These are phyloP conservation scores for Ophiosphaerella narmari DNA, from an alignment of 2,329 filamentous ascomycete genomes.

Conservation along the genomic window DNA sequence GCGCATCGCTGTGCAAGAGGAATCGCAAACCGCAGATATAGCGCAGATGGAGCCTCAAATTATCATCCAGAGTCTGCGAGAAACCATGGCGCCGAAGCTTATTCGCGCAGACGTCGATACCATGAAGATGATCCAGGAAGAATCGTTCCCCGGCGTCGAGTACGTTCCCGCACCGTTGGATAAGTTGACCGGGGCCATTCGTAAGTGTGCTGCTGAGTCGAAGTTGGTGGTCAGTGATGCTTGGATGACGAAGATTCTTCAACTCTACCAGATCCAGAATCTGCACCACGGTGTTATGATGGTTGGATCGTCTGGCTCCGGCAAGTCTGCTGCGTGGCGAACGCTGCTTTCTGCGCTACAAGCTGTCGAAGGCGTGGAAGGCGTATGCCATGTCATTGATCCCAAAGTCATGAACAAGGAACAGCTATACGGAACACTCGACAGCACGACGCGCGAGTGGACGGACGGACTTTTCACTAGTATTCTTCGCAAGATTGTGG, in stretches of 20 bases:
- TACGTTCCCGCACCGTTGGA: constrained; percentile 90
- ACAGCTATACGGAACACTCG: constrained; percentile 90
- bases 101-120: constrained; percentile 89
- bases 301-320: constrained; percentile 96
- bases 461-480: constrained; percentile 98
- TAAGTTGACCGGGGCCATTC: constrained; percentile 79
- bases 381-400: constrained; percentile 96
- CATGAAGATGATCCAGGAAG: constrained; percentile 80
- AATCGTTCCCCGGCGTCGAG: constrained; percentile 88
- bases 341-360: constrained; percentile 89
- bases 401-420: constrained; percentile 99
- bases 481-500: constrained; percentile 96
- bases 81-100: constrained; percentile 97
- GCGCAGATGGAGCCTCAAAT: constrained; percentile 91
- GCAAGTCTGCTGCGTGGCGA: constrained; percentile 95
- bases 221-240: constrained; percentile 88
- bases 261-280: constrained; percentile 96
- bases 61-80: constrained; percentile 95
- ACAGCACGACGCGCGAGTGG: constrained; percentile 97
- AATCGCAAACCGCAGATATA: constrained; percentile 65
- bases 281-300: constrained; percentile 99
- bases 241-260: constrained; percentile 97
- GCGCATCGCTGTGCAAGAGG: constrained; percentile 63
- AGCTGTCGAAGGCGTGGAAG: constrained; percentile 86
- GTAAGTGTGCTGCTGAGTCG: constrained; percentile 78